A percentile compares a stretch with the other conserved stretches of the same genome.
phyloP scores from a whole-genome alignment of 2,329 filamentous ascomycete species.

The Nigrospora oryzae region DNA sequence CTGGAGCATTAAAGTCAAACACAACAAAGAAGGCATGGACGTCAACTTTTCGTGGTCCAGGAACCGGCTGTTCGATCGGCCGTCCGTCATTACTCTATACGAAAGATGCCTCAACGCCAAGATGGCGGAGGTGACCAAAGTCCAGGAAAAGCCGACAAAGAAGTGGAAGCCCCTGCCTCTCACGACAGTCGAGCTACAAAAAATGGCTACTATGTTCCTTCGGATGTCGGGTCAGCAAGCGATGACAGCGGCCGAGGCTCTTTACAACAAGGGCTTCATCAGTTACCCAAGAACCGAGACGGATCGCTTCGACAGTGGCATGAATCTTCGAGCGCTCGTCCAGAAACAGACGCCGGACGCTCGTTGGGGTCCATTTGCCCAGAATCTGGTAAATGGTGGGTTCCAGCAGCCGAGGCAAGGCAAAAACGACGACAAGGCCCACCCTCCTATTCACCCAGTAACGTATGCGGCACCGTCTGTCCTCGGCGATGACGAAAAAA shows the following conservation, averaged over 20 bases:
- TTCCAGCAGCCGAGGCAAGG: conserved; percentile 79
- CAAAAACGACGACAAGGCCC: conserved; percentile 88
- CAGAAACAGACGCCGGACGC: conserved; percentile 74
- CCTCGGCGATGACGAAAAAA: conserved; percentile 57
- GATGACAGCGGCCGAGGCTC: conserved; percentile 76
- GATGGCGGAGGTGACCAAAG: conserved; percentile 71
- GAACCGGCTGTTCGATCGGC: conserved; percentile 78
- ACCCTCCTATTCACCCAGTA: conserved; percentile 94
- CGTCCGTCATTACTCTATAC: conserved; percentile 71
- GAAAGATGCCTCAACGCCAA: conserved; percentile 76
- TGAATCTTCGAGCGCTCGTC: conserved; percentile 72
- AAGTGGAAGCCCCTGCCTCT: conserved; percentile 92
- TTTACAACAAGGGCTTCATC: conserved; percentile 94
- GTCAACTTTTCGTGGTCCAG: conserved; percentile 82
- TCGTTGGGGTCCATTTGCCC: conserved; percentile 75
- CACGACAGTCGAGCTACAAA: conserved; percentile 93
- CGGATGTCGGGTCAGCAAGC: conserved; percentile 86
- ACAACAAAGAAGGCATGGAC: conserved; percentile 67
- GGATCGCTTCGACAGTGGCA: conserved; percentile 85
- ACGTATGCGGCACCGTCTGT: conserved; percentile 66
- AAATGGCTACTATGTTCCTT: conserved; percentile 82
- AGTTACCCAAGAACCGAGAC: conserved; percentile 97
- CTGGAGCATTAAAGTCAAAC: conserved; percentile 83
- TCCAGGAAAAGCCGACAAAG: conserved; percentile 82
- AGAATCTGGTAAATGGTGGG: conserved; percentile 61